Conservation (phyloP, 1,139 yeast species). For the Arxiozyma slooffiae region DNA sequence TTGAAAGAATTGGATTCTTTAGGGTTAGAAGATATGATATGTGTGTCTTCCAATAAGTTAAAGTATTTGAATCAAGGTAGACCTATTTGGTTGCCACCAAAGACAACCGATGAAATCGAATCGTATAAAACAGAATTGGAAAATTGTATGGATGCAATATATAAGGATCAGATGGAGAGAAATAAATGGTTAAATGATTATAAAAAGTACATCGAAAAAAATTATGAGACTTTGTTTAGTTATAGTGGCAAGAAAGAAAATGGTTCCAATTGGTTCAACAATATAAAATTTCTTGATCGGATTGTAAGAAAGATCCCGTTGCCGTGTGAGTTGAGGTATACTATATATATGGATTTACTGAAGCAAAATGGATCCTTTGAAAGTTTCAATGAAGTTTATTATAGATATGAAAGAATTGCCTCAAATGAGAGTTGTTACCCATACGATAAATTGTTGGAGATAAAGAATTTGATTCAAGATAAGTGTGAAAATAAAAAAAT, state of each 20-base stretch:
- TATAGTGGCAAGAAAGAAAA: constrained; percentile 11
- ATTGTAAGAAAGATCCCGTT: constrained; percentile 34
- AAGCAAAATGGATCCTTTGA: not conserved
- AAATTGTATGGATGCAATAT: constrained; percentile 32
- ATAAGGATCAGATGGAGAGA: constrained; percentile 25
- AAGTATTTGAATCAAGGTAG: constrained; percentile 36
- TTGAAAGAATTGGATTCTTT: constrained; percentile 29
- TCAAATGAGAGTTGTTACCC: not conserved
- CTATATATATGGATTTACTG: constrained; percentile 19
- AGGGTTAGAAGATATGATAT: constrained; percentile 39
- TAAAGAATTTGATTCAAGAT: constrained; percentile 20
- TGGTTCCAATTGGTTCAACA: constrained; percentile 27
- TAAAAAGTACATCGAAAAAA: constrained; percentile 14
- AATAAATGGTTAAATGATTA: constrained; percentile 1
- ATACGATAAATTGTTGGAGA: constrained; percentile 23
- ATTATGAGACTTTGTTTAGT: constrained; percentile 15
- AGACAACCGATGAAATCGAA: constrained; percentile 32
- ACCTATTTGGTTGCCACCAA: constrained; percentile 45
- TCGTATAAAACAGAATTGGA: constrained; percentile 37
- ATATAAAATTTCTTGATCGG: constrained; percentile 24
- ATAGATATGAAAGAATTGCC: too few species aligned
- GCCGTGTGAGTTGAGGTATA: constrained; percentile 30
- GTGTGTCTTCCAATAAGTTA: constrained; percentile 39
- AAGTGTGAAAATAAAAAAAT: constrained; percentile 8
- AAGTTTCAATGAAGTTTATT: too few species aligned